A percentile compares a stretch with the other conserved stretches of the same genome.
Evolutionary conservation across 202 grass and related monocot species (phyloP).

Genomic region (Digitaria exilis): DNA sequence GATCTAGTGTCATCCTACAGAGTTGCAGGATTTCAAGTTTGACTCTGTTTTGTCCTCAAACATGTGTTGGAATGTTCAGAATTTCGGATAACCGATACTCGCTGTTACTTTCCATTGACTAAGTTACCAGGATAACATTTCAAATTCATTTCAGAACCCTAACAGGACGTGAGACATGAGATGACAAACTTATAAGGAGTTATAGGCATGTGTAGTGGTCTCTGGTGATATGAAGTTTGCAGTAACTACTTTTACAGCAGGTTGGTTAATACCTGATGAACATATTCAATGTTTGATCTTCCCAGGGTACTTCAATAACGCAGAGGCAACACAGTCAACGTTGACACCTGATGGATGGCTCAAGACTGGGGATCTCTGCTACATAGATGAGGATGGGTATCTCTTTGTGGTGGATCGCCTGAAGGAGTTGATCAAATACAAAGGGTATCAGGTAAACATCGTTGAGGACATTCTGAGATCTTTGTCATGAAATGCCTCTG

Average conservation of each 20-base stretch:
- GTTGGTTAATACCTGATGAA: neutral
- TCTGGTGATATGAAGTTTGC: neutral
- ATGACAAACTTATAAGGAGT: neutral
- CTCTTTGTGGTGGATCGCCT: conserved; percentile 91
- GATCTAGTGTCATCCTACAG: neutral
- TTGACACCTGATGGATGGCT: conserved; percentile 80
- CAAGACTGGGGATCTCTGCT: conserved; percentile 86
- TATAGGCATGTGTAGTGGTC: neutral
- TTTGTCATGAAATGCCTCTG: neutral
- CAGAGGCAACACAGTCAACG: conserved; percentile 68
- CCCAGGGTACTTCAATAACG: conserved; percentile 86
- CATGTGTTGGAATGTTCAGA: neutral
- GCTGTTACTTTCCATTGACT: neutral
- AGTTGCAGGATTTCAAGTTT: neutral
- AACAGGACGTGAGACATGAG: neutral
- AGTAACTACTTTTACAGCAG: neutral
- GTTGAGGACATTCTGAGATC: neutral
- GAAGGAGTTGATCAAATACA: conserved; percentile 98
- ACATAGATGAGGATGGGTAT: conserved; percentile 88
- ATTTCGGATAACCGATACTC: neutral
- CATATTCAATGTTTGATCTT: conserved; percentile 16
- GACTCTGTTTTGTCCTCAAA: neutral
- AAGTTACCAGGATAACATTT: neutral
- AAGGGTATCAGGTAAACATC: conserved; percentile 83
- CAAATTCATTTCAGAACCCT: neutral